Percentiles rank a stretch among this genome's conserved stretches.
Conservation (phyloP, 2,329 filamentous ascomycete genomes). For the Curvularia lunata region DNA sequence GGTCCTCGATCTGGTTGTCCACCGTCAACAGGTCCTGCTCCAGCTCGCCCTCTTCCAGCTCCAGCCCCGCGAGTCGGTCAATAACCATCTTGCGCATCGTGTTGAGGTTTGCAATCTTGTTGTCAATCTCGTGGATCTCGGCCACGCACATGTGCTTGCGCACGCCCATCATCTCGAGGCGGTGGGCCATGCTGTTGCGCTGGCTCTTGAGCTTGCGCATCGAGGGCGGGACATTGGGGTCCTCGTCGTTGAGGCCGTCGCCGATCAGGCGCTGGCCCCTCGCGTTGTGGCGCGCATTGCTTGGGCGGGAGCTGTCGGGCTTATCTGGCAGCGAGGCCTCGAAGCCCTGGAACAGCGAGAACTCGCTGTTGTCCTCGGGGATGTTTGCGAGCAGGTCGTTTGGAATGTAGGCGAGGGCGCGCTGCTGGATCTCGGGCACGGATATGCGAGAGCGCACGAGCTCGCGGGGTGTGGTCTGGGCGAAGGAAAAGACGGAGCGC, state of each 20-base stretch:
- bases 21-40: slow-evolving; percentile 79
- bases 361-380: slow-evolving; percentile 82
- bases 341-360: slow-evolving; percentile 96
- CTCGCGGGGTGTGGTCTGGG: slow-evolving; percentile 90
- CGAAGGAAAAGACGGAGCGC: slow-evolving; percentile 88
- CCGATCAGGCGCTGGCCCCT: slow-evolving; percentile 76
- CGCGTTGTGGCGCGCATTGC: slow-evolving; percentile 69
- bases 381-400: slow-evolving; percentile 91
- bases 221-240: slow-evolving; percentile 66
- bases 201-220: slow-evolving; percentile 80
- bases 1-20: slow-evolving; percentile 67
- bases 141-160: slow-evolving; percentile 97
- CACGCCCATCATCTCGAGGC: slow-evolving; percentile 87
- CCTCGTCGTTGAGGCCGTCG: slow-evolving; percentile 59
- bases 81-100: slow-evolving; percentile 92
- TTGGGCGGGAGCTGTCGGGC: slow-evolving; percentile 61
- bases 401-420: slow-evolving; percentile 84
- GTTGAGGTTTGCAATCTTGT: slow-evolving; percentile 91
- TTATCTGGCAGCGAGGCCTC: slow-evolving; percentile 83
- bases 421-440: slow-evolving; percentile 89
- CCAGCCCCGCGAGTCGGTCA: slow-evolving; percentile 81
- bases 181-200: slow-evolving; percentile 78
- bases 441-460: slow-evolving; percentile 91
- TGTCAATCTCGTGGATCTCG: slow-evolving; percentile 95
- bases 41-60: slow-evolving; percentile 87